These are phyloP conservation scores for Pulicaria dysenterica DNA, from an alignment of 129 eudicot species.

Conservation along the genomic window DNA sequence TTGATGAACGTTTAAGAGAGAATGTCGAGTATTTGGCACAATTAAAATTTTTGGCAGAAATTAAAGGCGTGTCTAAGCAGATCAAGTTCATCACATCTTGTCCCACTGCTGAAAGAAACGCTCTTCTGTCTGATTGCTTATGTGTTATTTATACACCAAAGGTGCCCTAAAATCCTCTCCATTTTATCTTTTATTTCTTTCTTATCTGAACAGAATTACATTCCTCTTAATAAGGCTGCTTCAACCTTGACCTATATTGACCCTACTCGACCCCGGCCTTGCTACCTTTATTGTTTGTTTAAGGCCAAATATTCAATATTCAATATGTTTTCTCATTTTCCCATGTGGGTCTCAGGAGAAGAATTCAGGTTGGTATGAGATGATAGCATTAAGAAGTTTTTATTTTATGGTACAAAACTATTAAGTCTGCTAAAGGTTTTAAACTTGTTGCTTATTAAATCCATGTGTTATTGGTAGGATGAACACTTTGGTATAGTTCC, in stretches of 20 bases:
- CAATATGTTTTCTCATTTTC: background rate
- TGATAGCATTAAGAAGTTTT: background rate
- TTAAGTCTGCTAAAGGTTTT: background rate
- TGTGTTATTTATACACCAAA: slow-evolving; percentile 86
- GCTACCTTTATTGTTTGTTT: too few relatives aligned
- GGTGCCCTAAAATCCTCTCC: slow-evolving; percentile 38
- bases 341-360: background rate
- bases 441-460: background rate
- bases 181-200: background rate
- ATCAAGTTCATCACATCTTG: slow-evolving; percentile 87
- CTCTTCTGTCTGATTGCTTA: slow-evolving; percentile 66
- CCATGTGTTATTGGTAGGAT: slow-evolving; percentile 41
- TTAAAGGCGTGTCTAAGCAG: slow-evolving; percentile 65
- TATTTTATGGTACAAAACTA: background rate
- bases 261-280: background rate
- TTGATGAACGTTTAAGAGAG: slow-evolving; percentile 79
- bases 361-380: background rate
- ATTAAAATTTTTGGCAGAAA: slow-evolving; percentile 62
- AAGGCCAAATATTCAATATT: too few relatives aligned
- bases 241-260: background rate
- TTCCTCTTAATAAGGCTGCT: background rate
- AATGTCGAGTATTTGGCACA: slow-evolving; percentile 93
- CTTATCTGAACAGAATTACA: background rate
- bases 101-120: slow-evolving; percentile 75
- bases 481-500: slow-evolving; percentile 96